Conservation (phyloP, 768 basidiomycete species). For the Boletus barrowsii region DNA sequence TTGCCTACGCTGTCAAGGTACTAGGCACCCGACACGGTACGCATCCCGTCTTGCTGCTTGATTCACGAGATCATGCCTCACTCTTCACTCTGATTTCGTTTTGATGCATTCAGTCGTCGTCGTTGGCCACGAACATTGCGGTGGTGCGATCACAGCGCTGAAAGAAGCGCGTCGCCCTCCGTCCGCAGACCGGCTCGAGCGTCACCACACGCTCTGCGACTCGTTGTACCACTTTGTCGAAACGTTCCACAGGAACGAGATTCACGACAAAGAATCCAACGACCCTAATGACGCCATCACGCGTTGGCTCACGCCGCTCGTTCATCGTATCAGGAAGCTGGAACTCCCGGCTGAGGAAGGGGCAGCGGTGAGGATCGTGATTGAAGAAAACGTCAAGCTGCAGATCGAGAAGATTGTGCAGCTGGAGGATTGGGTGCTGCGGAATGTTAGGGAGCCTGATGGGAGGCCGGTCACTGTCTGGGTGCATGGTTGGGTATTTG, state of each 20-base stretch:
- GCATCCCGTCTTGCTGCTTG: slow-evolving; percentile 24
- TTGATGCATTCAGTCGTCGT: slow-evolving; percentile 53
- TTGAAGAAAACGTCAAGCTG: slow-evolving; percentile 57
- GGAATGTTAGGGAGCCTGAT: background rate
- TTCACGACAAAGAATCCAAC: slow-evolving; percentile 20
- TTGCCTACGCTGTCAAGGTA: slow-evolving; percentile 67
- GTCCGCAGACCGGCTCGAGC: background rate
- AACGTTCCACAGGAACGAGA: background rate
- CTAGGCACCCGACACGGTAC: slow-evolving; percentile 73
- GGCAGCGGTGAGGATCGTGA: slow-evolving; percentile 32
- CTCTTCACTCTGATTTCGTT: background rate
- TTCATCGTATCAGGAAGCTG: slow-evolving; percentile 44
- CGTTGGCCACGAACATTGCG: slow-evolving; percentile 82
- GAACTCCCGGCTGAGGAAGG: slow-evolving; percentile 26
- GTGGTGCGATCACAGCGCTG: slow-evolving; percentile 55
- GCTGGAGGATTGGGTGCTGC: background rate
- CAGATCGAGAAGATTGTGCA: slow-evolving; percentile 26
- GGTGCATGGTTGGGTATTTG: slow-evolving; percentile 75
- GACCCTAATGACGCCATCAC: slow-evolving; percentile 48
- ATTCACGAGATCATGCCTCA: background rate
- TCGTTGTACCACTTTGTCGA: slow-evolving; percentile 13
- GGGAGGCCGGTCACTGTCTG: slow-evolving; percentile 38
- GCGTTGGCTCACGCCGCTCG: slow-evolving; percentile 71
- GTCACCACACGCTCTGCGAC: slow-evolving; percentile 11
- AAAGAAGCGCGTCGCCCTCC: slow-evolving; percentile 2